These are phyloP conservation scores for Seiridium unicorne DNA, from an alignment of 2,329 filamentous ascomycete species.

Conservation along the genomic window DNA sequence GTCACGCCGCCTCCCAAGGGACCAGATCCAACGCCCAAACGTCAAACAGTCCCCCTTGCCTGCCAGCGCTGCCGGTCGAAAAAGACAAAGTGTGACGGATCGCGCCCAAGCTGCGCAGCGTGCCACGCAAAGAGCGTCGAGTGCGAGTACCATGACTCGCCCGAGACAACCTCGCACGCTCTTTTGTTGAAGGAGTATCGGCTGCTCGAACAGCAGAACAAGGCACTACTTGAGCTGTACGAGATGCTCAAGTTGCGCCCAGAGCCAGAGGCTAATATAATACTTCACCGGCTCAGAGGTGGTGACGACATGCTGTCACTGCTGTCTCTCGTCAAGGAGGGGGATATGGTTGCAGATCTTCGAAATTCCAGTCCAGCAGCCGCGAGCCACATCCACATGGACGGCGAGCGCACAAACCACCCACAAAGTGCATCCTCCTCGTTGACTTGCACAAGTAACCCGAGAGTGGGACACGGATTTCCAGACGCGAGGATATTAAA, in stretches of 20 bases:
- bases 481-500: too few species aligned
- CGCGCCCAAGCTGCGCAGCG: background rate
- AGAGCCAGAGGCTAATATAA: slow-evolving; percentile 3
- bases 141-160: slow-evolving; percentile 6
- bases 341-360: background rate
- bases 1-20: too few species aligned
- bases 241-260: slow-evolving; percentile 6
- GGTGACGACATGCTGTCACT: background rate
- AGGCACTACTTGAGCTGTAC: slow-evolving; percentile 4
- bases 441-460: too few species aligned
- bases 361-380: background rate
- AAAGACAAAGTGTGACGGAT: slow-evolving; percentile 8
- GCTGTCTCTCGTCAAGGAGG: slow-evolving; percentile 3
- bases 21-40: background rate
- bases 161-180: slow-evolving; percentile 6
- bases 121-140: background rate
- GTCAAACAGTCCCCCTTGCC: slow-evolving; percentile 1
- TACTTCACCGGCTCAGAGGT: slow-evolving; percentile 3
- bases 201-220: slow-evolving; percentile 3
- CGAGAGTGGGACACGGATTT: too few species aligned
- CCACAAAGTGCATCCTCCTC: too few species aligned
- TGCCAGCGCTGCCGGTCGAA: slow-evolving; percentile 5
- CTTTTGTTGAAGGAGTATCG: slow-evolving; percentile 6
- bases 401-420: too few species aligned
- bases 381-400: too few species aligned